A percentile compares a stretch with the other conserved stretches of the same genome.
phyloP scores from a whole-genome alignment of 2,329 filamentous ascomycete genomes.

The Lithohypha guttulata region DNA sequence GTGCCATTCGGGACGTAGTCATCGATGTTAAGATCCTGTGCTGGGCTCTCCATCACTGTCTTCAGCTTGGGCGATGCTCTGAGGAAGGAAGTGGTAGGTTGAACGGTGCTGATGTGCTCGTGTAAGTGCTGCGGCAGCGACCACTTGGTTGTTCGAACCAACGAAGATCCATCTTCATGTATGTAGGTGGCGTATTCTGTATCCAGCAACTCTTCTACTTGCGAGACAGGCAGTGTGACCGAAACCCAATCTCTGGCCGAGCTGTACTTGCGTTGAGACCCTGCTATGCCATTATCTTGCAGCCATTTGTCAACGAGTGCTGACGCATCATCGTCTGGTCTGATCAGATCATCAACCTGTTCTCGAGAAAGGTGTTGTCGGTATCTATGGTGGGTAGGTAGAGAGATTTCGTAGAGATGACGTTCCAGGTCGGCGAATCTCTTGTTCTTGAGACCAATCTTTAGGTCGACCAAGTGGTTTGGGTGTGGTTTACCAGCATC shows the following conservation, averaged over 20 bases:
- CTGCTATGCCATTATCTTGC: constrained; percentile 40
- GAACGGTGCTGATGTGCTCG: constrained; percentile 48
- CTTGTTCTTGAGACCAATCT: constrained; percentile 49
- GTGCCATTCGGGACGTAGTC: constrained; percentile 16
- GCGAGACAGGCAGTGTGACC: constrained; percentile 40
- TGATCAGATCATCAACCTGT: constrained; percentile 44
- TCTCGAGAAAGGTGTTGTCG: constrained; percentile 43
- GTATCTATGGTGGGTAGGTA: constrained; percentile 44
- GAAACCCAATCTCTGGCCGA: constrained; percentile 49
- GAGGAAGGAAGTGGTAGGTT: constrained; percentile 52
- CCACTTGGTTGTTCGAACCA: constrained; percentile 46
- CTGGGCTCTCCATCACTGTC: constrained; percentile 24
- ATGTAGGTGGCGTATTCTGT: constrained; percentile 44
- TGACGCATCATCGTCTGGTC: constrained; percentile 42
- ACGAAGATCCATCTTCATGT: constrained; percentile 42
- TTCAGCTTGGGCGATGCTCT: constrained; percentile 24
- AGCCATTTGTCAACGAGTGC: constrained; percentile 48
- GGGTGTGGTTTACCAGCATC: constrained; percentile 38
- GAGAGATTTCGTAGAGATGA: constrained; percentile 45
- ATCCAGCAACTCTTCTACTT: constrained; percentile 43
- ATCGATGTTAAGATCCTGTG: constrained; percentile 19
- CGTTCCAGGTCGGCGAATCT: constrained; percentile 46
- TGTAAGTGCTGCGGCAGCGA: constrained; percentile 49
- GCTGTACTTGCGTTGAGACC: constrained; percentile 34
- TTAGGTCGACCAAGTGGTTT: constrained; percentile 41